Base-by-base conservation (phyloP, 2,329 filamentous ascomycete species). In the Achaetomium macrosporum region DNA sequence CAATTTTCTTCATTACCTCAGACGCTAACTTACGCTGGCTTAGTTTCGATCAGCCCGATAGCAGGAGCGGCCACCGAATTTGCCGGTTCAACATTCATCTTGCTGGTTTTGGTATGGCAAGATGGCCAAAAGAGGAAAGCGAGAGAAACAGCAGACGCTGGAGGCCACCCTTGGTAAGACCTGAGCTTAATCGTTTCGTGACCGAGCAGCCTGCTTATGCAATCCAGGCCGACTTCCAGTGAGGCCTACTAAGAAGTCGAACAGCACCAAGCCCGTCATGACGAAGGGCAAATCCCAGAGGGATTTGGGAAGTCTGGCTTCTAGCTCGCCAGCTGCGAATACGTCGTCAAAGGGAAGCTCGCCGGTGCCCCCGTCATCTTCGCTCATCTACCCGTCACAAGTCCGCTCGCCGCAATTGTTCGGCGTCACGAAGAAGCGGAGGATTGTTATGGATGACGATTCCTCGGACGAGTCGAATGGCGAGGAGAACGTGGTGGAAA, bases 91-190 rank as follows among this genome's bases (percentile, higher is more conserved):
- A n/a, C n/a, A 17, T 20, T 36, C 15, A 10, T 48, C 31, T 4
- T 37, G 17, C 11, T 9, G 15, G 4, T 12, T 30, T 40, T 35
- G 31, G n/a, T 15, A 42, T 41, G 50, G 25, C 53, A 47, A 41
- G 30, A 61, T 58, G 59, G 44, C 35, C 16, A 51, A 54, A 16
- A 12, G 35, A 2, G 50, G 43, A 12, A 60, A 55, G 36, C 4
- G 25, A 25, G 19, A 43, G 35, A 58, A 56, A 16, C 61, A 64
- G 50, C 58, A 63, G 41, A 64, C 59, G 17, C 51, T 62, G 29
- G 63, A 64, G 50, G 55, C 54, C 11, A 61, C 57, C 2, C 52
- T 64, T 11, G 61, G 63, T 63, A 55, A 42, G 56, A 16, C 13
- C 5, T 4, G 8, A 16, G 15, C 25, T 36, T 31, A 6, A n/a